These are phyloP conservation scores for Colletotrichum somersetense DNA, from an alignment of 2,329 filamentous ascomycete genomes.

Conservation along the genomic window DNA sequence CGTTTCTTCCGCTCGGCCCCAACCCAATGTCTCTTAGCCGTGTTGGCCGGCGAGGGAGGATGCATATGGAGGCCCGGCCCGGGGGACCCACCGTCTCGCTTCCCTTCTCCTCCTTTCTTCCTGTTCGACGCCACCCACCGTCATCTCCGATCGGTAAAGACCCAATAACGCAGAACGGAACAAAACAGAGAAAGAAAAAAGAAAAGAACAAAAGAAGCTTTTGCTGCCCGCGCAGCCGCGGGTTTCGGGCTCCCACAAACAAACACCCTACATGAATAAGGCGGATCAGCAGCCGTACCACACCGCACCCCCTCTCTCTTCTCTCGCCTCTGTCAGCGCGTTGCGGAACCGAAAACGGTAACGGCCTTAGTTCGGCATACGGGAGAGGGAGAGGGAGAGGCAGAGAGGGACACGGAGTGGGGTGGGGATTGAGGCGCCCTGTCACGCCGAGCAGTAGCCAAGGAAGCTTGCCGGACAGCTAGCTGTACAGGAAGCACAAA, in stretches of 20 bases:
- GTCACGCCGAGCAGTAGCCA: constrained; percentile 25
- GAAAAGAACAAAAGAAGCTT: neutral
- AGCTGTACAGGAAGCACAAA: neutral
- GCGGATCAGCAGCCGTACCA: neutral
- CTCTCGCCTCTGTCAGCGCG: neutral
- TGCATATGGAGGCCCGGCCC: neutral
- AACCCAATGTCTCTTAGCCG: neutral
- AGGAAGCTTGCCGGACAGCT: constrained; percentile 25
- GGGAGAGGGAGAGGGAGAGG: too few species aligned
- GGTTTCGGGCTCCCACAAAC: neutral
- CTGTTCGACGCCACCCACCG: neutral
- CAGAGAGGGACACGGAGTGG: too few species aligned
- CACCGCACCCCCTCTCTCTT: neutral
- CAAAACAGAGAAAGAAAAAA: too few species aligned
- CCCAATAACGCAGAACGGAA: neutral
- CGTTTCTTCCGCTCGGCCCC: neutral
- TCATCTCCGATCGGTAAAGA: neutral
- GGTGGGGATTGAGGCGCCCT: constrained; percentile 7
- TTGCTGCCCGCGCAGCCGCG: neutral
- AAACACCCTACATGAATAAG: neutral
- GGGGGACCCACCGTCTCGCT: neutral
- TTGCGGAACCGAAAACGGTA: neutral
- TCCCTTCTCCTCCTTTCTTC: neutral
- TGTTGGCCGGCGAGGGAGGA: neutral
- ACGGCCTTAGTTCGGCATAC: neutral